Base-by-base conservation (phyloP, 352 stramenopile genomes). In the Globisporangium perplexum region DNA sequence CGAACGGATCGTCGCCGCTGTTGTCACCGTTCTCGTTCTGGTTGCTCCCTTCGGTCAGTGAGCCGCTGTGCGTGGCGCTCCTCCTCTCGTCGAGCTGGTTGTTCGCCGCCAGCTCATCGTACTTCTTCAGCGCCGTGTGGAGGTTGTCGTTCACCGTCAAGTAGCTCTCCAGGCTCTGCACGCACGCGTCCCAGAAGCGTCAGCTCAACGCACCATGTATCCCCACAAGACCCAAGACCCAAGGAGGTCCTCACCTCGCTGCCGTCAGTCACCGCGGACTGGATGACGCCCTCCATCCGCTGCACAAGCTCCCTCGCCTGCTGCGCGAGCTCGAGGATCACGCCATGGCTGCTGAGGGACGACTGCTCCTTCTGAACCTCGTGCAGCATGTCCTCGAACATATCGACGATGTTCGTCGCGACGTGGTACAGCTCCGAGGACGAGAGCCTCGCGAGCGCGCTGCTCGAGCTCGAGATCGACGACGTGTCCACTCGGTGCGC, bases 311-410 rank as follows among this genome's bases (percentile, higher is more conserved):
- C 76, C 59, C 68, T 51, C 17, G 79, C 70, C 58, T 92, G 72
- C 7, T 64, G 51, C 12, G 72, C 74, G 38, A 92, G 62, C 60
- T 92, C 81, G n/a, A 82, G 68, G 55, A 90, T 88, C 45, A 88
- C 78, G 0, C 77, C 79, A 10, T 70, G 63, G 26, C 63, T 73
- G 4, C 53, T 60, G 7, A 85, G 74, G 1, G 65, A 69, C 44
- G 72, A 68, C 1, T 62, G 23, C 12, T 72, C 49, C 53, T 83
- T 88, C 54, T 80, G 69, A 0, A 66, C 74, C 52, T 90, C 81
- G 50, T 73, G 69, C 23, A 92, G 60, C 81, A 92, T 90, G 58
- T 92, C 81, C 36, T 92, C 81, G 54, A 92, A 86, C 81, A 92
- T 92, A 55, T 92, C 81, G 1, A 64, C 56, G 39, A 89, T 69